These are phyloP conservation scores for Hypericum androsaemum DNA, from an alignment of 345 rosid genomes.

Conservation along the genomic window DNA sequence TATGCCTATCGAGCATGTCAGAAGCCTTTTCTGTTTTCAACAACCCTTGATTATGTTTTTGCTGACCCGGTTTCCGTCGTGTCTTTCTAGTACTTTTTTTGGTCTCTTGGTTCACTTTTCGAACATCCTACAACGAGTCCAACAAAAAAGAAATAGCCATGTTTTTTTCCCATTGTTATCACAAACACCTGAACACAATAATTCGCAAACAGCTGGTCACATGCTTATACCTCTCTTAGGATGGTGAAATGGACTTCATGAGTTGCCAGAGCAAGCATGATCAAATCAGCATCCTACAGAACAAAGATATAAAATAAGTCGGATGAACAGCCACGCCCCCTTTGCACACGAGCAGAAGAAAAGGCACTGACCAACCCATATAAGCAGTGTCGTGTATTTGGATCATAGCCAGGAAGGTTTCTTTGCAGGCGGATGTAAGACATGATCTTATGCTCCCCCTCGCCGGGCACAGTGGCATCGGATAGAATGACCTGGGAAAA, in stretches of 20 bases:
- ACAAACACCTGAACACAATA: not conserved
- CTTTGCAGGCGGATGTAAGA: conserved; percentile 30
- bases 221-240: conserved; percentile 25
- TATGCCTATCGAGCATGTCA: conserved; percentile 1
- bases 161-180: not conserved
- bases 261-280: conserved; percentile 25
- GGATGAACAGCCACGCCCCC: not conserved
- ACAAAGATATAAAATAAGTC: not conserved
- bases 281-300: conserved; percentile 30
- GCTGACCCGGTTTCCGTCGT: too few species aligned
- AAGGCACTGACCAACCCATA: conserved; percentile 26
- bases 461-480: conserved; percentile 30
- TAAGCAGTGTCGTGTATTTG: conserved; percentile 27
- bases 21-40: not conserved
- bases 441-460: conserved; percentile 34
- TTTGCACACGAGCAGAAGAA: not conserved
- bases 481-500: conserved; percentile 25
- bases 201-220: not conserved
- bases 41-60: not conserved
- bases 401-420: conserved; percentile 26
- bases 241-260: conserved; percentile 29
- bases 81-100: too few species aligned
- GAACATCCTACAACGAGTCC: not conserved
- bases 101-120: not conserved
- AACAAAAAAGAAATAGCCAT: not conserved